Evolutionary conservation across 768 basidiomycete species (phyloP).

Genomic region (Leccinum subtestaceum): DNA sequence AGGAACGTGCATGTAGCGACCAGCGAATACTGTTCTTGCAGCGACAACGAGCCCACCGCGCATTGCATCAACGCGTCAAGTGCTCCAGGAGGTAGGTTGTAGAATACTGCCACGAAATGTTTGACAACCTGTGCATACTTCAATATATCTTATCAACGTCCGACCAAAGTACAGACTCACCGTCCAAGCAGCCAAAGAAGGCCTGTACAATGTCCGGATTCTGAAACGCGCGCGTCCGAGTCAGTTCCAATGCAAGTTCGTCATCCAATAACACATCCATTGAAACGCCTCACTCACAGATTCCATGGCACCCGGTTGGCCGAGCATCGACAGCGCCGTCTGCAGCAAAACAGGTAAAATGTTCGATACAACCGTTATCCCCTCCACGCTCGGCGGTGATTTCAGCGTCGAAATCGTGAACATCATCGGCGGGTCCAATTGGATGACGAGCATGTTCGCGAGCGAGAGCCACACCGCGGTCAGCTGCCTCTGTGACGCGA

Average conservation of each 20-base stretch:
- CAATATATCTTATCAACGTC: not conserved
- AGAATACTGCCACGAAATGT: slow-evolving; percentile 60
- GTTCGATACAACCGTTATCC: slow-evolving; percentile 51
- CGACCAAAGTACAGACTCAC: slow-evolving; percentile 36
- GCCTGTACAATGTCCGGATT: slow-evolving; percentile 91
- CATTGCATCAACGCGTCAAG: slow-evolving; percentile 71
- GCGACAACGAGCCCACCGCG: slow-evolving; percentile 58
- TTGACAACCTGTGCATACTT: slow-evolving; percentile 40
- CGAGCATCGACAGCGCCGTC: slow-evolving; percentile 51
- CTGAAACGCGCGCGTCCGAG: slow-evolving; percentile 35
- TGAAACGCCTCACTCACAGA: slow-evolving; percentile 43
- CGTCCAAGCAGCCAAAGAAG: slow-evolving; percentile 82
- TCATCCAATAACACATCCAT: too few relatives aligned
- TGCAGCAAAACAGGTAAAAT: slow-evolving; percentile 59
- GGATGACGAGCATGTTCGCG: slow-evolving; percentile 74
- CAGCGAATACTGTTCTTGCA: slow-evolving; percentile 85
- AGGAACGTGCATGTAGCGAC: slow-evolving; percentile 81
- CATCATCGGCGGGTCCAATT: slow-evolving; percentile 70
- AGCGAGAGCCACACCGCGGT: slow-evolving; percentile 85
- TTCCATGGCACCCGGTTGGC: slow-evolving; percentile 64
- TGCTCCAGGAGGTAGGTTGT: slow-evolving; percentile 32
- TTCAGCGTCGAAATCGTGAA: slow-evolving; percentile 43
- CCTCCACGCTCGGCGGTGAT: slow-evolving; percentile 51
- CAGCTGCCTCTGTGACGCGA: slow-evolving; percentile 66
- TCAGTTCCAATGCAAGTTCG: slow-evolving; percentile 8